Evolutionary conservation across 2,329 filamentous ascomycete species (phyloP).

Genomic region (Aspergillus flavus): DNA sequence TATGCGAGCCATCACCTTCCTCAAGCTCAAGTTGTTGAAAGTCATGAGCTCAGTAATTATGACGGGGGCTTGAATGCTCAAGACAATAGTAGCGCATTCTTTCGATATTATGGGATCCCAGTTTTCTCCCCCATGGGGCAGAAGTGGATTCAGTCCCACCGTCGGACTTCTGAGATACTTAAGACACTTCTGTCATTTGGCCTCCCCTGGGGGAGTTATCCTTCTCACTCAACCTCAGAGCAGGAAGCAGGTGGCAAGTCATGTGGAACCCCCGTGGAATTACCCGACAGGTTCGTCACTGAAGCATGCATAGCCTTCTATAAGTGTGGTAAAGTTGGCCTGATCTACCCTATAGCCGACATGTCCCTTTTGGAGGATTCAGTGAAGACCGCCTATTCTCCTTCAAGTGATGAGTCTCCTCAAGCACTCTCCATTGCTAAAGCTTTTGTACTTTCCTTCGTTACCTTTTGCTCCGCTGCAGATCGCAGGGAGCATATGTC

Average conservation of each 20-base stretch:
- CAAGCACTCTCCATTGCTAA: neutral
- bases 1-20: neutral
- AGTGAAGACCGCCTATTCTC: neutral
- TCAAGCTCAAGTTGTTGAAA: neutral
- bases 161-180: neutral
- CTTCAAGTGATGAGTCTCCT: neutral
- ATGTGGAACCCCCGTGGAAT: neutral
- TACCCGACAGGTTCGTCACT: neutral
- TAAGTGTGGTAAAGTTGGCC: neutral
- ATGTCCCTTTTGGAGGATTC: neutral
- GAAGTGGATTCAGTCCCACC: neutral
- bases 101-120: neutral
- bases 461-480: neutral
- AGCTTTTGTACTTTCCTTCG: neutral
- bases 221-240: neutral
- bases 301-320: neutral
- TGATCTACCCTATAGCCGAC: neutral
- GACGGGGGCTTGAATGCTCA: neutral
- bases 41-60: neutral
- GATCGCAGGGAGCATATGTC: neutral
- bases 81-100: neutral
- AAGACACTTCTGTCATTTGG: neutral
- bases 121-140: neutral
- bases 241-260: neutral
- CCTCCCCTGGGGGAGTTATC: neutral